Evolutionary conservation across 768 basidiomycete genomes (phyloP).

Genomic region (Pholiota microspora): DNA sequence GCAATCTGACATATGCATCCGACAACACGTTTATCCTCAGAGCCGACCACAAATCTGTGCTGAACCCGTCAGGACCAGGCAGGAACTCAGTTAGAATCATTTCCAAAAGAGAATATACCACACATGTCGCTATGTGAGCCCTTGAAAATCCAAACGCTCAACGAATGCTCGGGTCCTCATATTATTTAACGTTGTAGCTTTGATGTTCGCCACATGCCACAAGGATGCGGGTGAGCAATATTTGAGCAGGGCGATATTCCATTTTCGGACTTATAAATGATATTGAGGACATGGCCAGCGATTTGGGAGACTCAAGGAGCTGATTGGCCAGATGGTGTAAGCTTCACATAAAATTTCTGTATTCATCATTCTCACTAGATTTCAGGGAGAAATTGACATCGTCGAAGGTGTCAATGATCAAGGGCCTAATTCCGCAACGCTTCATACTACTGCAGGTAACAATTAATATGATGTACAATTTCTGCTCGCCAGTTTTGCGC

Average conservation of each 20-base stretch:
- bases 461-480: constrained; percentile 40
- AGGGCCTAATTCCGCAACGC: constrained; percentile 32
- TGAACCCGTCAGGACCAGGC: constrained; percentile 47
- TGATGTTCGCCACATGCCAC: constrained; percentile 36
- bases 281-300: constrained; percentile 44
- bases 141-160: neutral
- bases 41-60: constrained; percentile 44
- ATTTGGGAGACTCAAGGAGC: constrained; percentile 51
- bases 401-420: constrained; percentile 41
- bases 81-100: constrained; percentile 53
- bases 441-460: constrained; percentile 43
- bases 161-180: neutral
- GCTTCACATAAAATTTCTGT: constrained; percentile 1
- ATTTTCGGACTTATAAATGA: neutral
- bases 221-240: constrained; percentile 30
- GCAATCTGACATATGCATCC: constrained; percentile 53
- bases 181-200: constrained; percentile 23
- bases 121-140: constrained; percentile 53
- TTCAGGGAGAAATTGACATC: constrained; percentile 39
- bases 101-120: constrained; percentile 48
- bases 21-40: constrained; percentile 51
- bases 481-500: constrained; percentile 16
- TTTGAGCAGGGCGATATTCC: neutral
- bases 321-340: constrained; percentile 47
- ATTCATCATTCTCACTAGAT: neutral